phyloP scores from a whole-genome alignment of 805 yeast species.

The Candida verbasci region DNA sequence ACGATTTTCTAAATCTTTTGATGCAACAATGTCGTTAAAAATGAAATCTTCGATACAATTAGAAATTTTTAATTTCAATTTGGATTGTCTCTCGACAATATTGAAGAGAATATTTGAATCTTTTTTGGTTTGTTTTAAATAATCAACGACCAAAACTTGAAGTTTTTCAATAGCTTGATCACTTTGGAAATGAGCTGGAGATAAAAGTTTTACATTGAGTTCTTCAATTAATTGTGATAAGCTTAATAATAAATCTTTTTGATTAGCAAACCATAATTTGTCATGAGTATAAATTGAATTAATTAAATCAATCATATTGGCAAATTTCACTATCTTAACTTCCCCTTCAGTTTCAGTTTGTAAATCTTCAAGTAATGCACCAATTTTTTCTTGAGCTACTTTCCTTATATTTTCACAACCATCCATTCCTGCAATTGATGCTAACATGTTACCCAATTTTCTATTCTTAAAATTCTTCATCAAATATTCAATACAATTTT shows the following conservation, averaged over 20 bases:
- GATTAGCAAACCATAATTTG: conserved; percentile 53
- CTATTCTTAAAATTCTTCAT: conserved; percentile 61
- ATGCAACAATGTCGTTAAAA: conserved; percentile 50
- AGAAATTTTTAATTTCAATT: conserved; percentile 44
- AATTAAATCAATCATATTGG: conserved; percentile 68
- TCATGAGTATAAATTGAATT: conserved; percentile 49
- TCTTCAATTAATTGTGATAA: conserved; percentile 41
- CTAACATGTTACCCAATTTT: conserved; percentile 59
- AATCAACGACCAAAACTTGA: conserved; percentile 39
- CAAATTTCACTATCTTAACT: conserved; percentile 57
- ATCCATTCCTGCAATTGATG: conserved; percentile 55
- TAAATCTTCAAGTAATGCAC: conserved; percentile 43
- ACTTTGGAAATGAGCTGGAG: conserved; percentile 65
- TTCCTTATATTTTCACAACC: conserved; percentile 55
- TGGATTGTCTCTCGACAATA: conserved; percentile 33
- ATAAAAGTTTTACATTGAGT: conserved; percentile 37
- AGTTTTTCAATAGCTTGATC: conserved; percentile 64
- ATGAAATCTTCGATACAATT: conserved; percentile 52
- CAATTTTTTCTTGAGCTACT: conserved; percentile 50
- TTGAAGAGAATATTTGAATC: conserved; percentile 26
- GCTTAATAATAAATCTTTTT: conserved; percentile 41
- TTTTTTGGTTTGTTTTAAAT: conserved; percentile 19
- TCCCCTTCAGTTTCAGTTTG: conserved; percentile 48
- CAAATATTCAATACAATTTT: conserved; percentile 68
- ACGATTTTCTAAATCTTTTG: conserved; percentile 43